Conservation (phyloP, 2,329 filamentous ascomycete genomes). For the Colletotrichum lupini region DNA sequence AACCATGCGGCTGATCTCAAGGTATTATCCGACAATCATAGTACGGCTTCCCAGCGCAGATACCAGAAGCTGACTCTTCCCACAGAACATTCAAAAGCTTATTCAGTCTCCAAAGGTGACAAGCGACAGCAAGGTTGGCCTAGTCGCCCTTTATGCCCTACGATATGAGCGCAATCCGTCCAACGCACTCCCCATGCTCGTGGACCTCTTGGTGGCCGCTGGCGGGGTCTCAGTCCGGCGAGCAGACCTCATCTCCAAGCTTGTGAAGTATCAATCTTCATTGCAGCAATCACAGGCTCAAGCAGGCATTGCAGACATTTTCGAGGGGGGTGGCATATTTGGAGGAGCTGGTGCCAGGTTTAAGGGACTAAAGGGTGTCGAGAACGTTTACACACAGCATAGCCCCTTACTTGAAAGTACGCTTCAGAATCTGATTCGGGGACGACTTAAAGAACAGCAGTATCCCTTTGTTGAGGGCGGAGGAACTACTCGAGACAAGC, state of each 20-base stretch:
- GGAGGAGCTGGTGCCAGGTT: conserved; percentile 87
- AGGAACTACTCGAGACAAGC: conserved; percentile 89
- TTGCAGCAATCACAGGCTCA: conserved; percentile 82
- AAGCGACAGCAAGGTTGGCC: conserved; percentile 83
- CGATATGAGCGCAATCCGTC: conserved; percentile 90
- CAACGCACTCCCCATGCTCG: conserved; percentile 84
- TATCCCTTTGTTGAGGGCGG: conserved; percentile 95
- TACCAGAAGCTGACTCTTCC: not conserved
- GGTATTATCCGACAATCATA: conserved; percentile 54
- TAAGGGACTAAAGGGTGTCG: conserved; percentile 95
- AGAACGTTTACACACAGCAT: conserved; percentile 99
- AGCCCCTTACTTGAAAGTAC: conserved; percentile 88
- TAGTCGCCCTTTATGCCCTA: conserved; percentile 94
- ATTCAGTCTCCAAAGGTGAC: conserved; percentile 85
- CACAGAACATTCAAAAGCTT: conserved; percentile 82
- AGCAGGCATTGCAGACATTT: conserved; percentile 88
- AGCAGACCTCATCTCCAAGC: conserved; percentile 82
- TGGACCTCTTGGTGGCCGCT: conserved; percentile 86
- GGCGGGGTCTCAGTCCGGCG: conserved; percentile 82
- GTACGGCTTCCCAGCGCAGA: not conserved
- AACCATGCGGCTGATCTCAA: conserved; percentile 94
- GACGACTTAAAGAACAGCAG: conserved; percentile 83
- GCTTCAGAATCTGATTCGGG: conserved; percentile 93
- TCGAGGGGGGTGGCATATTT: conserved; percentile 92
- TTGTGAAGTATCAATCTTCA: conserved; percentile 87